Conservation (phyloP, 2,329 filamentous ascomycete genomes). For the Huntiella abstrusa region DNA sequence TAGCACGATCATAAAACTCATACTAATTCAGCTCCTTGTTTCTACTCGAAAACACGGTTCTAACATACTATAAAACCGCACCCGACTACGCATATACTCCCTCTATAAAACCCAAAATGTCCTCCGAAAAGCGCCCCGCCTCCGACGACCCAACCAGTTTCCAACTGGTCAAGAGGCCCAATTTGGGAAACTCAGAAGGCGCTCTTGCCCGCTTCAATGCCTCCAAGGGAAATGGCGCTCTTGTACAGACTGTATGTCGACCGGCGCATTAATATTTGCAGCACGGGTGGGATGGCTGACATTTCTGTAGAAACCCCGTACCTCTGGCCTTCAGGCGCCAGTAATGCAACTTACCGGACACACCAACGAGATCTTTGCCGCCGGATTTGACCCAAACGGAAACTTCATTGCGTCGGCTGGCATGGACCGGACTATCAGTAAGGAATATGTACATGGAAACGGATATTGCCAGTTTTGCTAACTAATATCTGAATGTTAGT, state of each 20-base stretch:
- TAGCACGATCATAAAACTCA: too few species aligned
- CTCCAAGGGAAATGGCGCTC: conserved; percentile 23
- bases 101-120: conserved; percentile 36
- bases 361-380: conserved; percentile 74
- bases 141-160: conserved; percentile 61
- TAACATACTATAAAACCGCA: too few species aligned
- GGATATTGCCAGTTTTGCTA: neutral
- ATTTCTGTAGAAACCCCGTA: conserved; percentile 46
- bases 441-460: conserved; percentile 17
- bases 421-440: conserved; percentile 83
- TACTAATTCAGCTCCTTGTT: too few species aligned
- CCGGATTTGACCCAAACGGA: conserved; percentile 76
- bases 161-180: conserved; percentile 81
- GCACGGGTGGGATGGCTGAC: neutral
- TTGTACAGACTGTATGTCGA: conserved; percentile 31
- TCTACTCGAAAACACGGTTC: too few species aligned
- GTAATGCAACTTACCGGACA: conserved; percentile 83
- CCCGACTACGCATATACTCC: too few species aligned
- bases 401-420: conserved; percentile 83
- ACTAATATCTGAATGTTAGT: conserved; percentile 30
- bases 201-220: conserved; percentile 33
- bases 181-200: conserved; percentile 31
- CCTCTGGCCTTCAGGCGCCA: conserved; percentile 69
- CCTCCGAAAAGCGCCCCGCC: conserved; percentile 81
- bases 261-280: neutral